Conservation (phyloP, 768 basidiomycete genomes). For the Rhizopogon sp. region DNA sequence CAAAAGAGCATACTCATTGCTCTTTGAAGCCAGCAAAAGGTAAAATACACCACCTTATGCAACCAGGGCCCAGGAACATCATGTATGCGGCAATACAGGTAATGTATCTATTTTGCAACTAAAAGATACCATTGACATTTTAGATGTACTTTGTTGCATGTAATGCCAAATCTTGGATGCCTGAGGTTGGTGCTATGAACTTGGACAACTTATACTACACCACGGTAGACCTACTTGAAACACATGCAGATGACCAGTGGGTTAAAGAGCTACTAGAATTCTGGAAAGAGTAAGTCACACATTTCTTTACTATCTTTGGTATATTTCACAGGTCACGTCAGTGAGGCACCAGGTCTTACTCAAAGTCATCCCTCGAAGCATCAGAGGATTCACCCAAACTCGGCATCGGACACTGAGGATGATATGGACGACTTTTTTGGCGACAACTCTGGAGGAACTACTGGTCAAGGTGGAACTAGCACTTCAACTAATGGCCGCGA, state of each 20-base stretch:
- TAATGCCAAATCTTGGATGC: neutral
- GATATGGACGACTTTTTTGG: neutral
- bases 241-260: neutral
- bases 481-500: too few species aligned
- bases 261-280: neutral
- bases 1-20: neutral
- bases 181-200: neutral
- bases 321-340: neutral
- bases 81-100: constrained; percentile 4
- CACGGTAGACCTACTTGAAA: neutral
- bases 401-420: neutral
- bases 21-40: neutral
- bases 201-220: neutral
- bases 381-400: neutral
- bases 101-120: neutral
- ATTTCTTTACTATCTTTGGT: neutral
- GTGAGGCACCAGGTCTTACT: neutral
- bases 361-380: neutral
- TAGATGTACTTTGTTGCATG: neutral
- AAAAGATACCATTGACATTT: neutral
- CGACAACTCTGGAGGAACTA: neutral
- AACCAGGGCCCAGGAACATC: neutral
- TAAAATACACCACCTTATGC: neutral
- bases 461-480: neutral
- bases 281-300: neutral